phyloP scores from a whole-genome alignment of 257 asterid genomes.

The Galeopsis tetrahit region DNA sequence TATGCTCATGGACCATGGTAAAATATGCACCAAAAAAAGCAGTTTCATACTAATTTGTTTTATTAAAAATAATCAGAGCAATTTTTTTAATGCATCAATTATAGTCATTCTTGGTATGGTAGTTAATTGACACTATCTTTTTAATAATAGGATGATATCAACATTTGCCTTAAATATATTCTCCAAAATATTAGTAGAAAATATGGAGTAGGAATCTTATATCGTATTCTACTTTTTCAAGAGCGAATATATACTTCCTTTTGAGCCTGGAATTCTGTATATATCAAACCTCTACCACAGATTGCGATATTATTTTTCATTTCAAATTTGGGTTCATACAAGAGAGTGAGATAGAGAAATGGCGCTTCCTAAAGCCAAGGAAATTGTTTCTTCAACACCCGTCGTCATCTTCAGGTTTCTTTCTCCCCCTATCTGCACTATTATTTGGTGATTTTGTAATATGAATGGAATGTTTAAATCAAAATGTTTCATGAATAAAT shows the following conservation, averaged over 20 bases:
- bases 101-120: no score
- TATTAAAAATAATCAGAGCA: no score
- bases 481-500: slow-evolving; percentile 1
- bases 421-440: slow-evolving; percentile 13
- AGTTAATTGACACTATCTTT: no score
- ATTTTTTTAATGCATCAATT: no score
- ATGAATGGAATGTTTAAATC: background rate
- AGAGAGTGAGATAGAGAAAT: slow-evolving; percentile 44
- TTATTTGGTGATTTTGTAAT: background rate
- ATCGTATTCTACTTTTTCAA: background rate
- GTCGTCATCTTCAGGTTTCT: slow-evolving; percentile 86
- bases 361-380: slow-evolving; percentile 85
- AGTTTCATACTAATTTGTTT: no score
- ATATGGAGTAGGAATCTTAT: no score
- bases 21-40: no score
- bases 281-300: background rate
- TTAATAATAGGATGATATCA: no score
- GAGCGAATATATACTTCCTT: background rate
- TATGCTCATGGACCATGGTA: no score
- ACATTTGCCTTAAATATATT: no score
- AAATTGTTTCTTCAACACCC: slow-evolving; percentile 59
- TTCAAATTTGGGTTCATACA: background rate
- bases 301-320: background rate
- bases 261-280: background rate
- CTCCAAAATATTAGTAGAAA: no score